phyloP scores from a whole-genome alignment of 1,284 basidiomycete species.

The Ceratobasidium sp. region DNA sequence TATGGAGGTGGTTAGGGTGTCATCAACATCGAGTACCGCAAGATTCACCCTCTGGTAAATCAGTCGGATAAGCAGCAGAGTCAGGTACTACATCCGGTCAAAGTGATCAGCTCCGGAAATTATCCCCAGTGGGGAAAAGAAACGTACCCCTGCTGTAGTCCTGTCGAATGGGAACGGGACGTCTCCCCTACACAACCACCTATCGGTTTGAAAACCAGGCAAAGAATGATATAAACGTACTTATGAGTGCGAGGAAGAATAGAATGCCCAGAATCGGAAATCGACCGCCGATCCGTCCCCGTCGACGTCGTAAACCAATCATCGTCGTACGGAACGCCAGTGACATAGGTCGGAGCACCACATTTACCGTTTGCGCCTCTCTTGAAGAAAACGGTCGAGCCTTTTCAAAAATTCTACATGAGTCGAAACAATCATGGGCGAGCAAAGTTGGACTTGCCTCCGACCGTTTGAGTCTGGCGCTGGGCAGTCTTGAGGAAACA shows the following conservation, averaged over 20 bases:
- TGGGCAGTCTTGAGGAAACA: slow-evolving; percentile 8
- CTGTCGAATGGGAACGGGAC: slow-evolving; percentile 11
- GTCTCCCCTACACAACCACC: background rate
- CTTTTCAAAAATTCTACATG: background rate
- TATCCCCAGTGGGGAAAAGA: too few relatives aligned
- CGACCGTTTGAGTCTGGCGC: background rate
- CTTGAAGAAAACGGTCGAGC: slow-evolving; percentile 3
- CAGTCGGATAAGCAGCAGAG: background rate
- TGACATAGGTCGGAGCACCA: background rate
- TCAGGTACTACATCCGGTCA: background rate
- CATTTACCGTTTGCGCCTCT: background rate
- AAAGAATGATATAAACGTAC: too few relatives aligned
- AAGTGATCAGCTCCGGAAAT: too few relatives aligned
- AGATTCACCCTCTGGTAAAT: slow-evolving; percentile 1
- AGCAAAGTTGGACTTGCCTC: background rate
- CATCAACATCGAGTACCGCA: too few relatives aligned
- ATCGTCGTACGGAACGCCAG: background rate
- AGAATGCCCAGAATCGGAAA: background rate
- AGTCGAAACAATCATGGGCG: background rate
- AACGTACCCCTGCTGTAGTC: background rate
- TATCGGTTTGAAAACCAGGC: background rate
- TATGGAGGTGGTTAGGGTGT: background rate
- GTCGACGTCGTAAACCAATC: background rate
- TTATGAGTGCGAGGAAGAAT: background rate
- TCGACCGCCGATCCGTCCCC: background rate